Base-by-base conservation (phyloP, 2,329 filamentous ascomycete species). In the Botrytis byssoidea region DNA sequence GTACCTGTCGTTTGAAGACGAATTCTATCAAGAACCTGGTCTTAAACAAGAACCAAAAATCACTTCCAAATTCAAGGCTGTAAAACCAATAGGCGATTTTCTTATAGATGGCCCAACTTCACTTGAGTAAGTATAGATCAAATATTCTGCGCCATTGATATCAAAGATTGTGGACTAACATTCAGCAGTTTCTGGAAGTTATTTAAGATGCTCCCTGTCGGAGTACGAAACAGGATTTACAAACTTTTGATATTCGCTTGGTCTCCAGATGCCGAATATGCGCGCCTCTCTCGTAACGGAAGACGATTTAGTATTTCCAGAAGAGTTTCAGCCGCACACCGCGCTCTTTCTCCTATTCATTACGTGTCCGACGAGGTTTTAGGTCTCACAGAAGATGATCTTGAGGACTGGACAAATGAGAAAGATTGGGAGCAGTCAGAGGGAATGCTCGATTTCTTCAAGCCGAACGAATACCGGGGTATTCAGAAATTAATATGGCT, bases 201-300 rank as follows among this genome's bases (percentile, higher is more conserved):
- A 4, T 68, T 68, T 0, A 68, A 57, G n/a, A 57, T n/a, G 20
- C 18, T 68, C n/a, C 66, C 66, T 32, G 22, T 29, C 3, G 37
- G 55, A 16, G 9, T 68, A 18, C 16, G 66, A 68, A 57, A 44
- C n/a, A 68, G 29, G 1, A 68, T 68, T 9, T 57, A 68, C 12
- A 68, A 32, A 37, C 37, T 68, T 40, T 29, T 68, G 16, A 68
- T 68, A 9, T 68, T 68, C 35, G 48, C 66, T 32, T 68, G 48
- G 66, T 68, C 66, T 4, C 66, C 48, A 25, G 66, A 68, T 10
- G n/a, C 66, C 3, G 48, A 68, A 25, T 57, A n/a, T 37, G 66
- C 66, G 25, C 35, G 48, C 4, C 66, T 68, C 22, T 57, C 66
- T 32, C 66, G 66, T 9, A 68, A 68, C 18, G 66, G 66, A 42